Evolutionary conservation across 2,329 filamentous ascomycete genomes (phyloP).

Genomic region (Aspergillus sp.): DNA sequence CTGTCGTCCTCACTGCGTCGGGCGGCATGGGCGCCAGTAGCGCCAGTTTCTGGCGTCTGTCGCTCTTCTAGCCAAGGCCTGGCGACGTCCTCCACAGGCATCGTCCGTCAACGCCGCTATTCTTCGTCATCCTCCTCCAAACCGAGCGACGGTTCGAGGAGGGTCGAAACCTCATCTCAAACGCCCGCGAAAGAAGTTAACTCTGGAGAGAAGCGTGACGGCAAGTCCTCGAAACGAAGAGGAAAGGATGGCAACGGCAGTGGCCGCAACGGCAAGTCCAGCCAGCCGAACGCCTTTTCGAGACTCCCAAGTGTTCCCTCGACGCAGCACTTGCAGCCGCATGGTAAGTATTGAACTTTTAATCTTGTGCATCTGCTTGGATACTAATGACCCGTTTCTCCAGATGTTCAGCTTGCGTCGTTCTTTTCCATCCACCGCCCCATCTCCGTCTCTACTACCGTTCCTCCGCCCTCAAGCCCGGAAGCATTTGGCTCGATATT

Average conservation of each 20-base stretch:
- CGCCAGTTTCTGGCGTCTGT: conserved; percentile 33
- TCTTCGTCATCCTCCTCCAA: conserved; percentile 52
- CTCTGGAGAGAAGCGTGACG: conserved; percentile 36
- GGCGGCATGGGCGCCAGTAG: conserved; percentile 41
- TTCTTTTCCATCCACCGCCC: conserved; percentile 97
- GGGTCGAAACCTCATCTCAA: conserved; percentile 41
- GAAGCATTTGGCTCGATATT: conserved; percentile 87
- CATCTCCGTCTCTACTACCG: conserved; percentile 80
- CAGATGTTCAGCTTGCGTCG: conserved; percentile 82
- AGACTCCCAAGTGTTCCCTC: conserved; percentile 51
- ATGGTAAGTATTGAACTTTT: conserved; percentile 37
- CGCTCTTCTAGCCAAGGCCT: conserved; percentile 32
- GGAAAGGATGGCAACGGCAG: conserved; percentile 35
- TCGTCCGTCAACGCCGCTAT: conserved; percentile 47
- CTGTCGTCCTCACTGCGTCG: conserved; percentile 48
- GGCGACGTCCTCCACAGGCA: conserved; percentile 30
- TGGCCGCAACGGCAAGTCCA: conserved; percentile 37
- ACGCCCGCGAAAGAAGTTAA: conserved; percentile 40
- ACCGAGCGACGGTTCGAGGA: conserved; percentile 47
- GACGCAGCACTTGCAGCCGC: conserved; percentile 49
- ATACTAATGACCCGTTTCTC: neutral
- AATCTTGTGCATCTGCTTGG: neutral
- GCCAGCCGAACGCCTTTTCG: conserved; percentile 39
- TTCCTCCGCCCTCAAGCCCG: conserved; percentile 70
- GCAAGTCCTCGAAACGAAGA: conserved; percentile 35